phyloP scores from a whole-genome alignment of 2,329 filamentous ascomycete species.

The Phoma herbarum region DNA sequence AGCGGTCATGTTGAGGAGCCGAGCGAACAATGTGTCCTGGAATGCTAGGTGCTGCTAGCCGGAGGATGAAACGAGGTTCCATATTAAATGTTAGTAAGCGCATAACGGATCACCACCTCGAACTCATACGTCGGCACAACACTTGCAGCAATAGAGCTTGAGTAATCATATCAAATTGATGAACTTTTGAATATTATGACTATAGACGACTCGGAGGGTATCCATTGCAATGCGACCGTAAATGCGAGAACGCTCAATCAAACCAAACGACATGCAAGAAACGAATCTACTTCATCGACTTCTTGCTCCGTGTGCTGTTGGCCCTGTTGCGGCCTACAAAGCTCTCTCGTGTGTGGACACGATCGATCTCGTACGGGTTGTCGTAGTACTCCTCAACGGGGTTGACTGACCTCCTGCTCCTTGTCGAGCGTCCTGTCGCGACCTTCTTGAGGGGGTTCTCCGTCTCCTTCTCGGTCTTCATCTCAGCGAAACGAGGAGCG shows the following conservation, averaged over 20 bases:
- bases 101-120: not conserved
- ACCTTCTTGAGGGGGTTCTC: conserved; percentile 41
- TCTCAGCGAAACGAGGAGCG: conserved; percentile 48
- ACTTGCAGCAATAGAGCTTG: not conserved
- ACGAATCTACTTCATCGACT: conserved; percentile 17
- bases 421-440: conserved; percentile 40
- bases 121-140: not conserved
- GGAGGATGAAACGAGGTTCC: conserved; percentile 9
- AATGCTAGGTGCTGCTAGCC: conserved; percentile 17
- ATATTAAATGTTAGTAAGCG: conserved; percentile 7
- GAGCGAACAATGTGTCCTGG: conserved; percentile 20
- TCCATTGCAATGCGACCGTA: conserved; percentile 26
- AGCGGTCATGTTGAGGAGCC: conserved; percentile 14
- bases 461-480: conserved; percentile 50
- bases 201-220: conserved; percentile 31
- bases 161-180: not conserved
- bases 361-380: conserved; percentile 61
- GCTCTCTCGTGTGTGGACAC: conserved; percentile 58
- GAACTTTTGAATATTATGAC: conserved; percentile 19
- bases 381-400: conserved; percentile 48
- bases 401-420: conserved; percentile 36
- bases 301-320: conserved; percentile 28
- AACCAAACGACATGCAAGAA: conserved; percentile 11
- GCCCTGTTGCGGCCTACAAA: conserved; percentile 45
- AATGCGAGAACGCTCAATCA: conserved; percentile 23